Base-by-base conservation (phyloP, 495 filamentous ascomycete species). In the Talaromyces thailandensis region DNA sequence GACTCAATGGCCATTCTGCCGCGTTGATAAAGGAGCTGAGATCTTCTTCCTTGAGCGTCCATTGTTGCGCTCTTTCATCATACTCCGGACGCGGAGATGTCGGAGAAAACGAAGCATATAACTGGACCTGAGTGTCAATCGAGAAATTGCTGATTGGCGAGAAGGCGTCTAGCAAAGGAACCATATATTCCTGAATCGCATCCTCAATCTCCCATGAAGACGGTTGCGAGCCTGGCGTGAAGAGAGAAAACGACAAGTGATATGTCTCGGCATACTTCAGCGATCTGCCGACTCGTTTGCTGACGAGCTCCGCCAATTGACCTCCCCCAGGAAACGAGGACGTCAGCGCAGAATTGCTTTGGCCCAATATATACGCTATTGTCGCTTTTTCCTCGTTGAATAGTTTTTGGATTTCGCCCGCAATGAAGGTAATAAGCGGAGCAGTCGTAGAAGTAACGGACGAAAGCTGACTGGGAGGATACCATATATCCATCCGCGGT, bases 11-110 rank as follows among this genome's bases (percentile, higher is more conserved):
- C 94, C 94, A 98, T 75, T 98, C 95, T 6, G 94, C 94, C 31
- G 92, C 92, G 68, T 98, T 98, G 74, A 98, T 91, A 69, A 98
- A 98, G 31, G 88, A 91, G 53, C 90, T 90, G 6, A 98, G 81
- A 68, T 96, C 92, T 68, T 96, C 89, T 69, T 90, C 92, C 66
- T 84, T 86, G 12, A 98, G 71, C 2, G 89, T 83, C 83, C 87
- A 91, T 5, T 79, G 74, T 9, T 76, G 75, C 26, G 74, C 71
- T 1, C 71, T 43, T 35, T 80, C 73, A 53, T 87, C 81, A 64
- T 75, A 85, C 61, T 83, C 75, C 0, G 84, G 85, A 16, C 68
- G 66, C 8, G 79, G 83, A 16, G 92, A 85, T 28, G 93, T 92
- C 0, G 90, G 92, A 4, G 86, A 81, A 64, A 88, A 87, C 0